These are phyloP conservation scores for Agaricus subrufescens DNA, from an alignment of 768 basidiomycete species.

Conservation along the genomic window DNA sequence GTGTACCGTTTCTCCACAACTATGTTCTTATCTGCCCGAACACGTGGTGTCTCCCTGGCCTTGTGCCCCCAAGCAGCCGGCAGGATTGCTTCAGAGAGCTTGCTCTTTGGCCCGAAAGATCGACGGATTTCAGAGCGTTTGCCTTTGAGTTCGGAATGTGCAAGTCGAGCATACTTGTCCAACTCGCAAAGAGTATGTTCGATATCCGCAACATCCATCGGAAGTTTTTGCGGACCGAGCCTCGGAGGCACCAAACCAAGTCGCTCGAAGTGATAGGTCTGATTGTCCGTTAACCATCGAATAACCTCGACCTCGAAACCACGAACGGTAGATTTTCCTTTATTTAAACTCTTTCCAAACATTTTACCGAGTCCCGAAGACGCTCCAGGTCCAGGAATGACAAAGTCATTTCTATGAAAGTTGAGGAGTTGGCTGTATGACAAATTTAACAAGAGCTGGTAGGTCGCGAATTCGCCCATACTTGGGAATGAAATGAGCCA, in stretches of 20 bases:
- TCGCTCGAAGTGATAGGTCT: conserved; percentile 56
- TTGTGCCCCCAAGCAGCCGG: conserved; percentile 55
- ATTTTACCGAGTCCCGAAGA: conserved; percentile 63
- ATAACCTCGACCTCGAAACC: conserved; percentile 55
- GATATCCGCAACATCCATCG: conserved; percentile 64
- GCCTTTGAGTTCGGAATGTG: conserved; percentile 42
- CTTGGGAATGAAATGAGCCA: conserved; percentile 55
- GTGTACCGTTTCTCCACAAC: conserved; percentile 41
- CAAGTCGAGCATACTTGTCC: conserved; percentile 69
- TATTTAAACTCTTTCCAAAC: conserved; percentile 42
- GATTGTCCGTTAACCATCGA: conserved; percentile 57
- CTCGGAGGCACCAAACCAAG: conserved; percentile 49
- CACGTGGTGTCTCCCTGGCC: conserved; percentile 35
- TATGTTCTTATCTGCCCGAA: conserved; percentile 31
- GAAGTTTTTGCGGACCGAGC: conserved; percentile 41
- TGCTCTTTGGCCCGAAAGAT: conserved; percentile 25
- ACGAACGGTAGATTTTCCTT: conserved; percentile 22
- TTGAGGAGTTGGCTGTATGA: conserved; percentile 54
- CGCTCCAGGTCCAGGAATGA: conserved; percentile 64
- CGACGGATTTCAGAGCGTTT: conserved; percentile 34
- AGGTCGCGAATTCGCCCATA: conserved; percentile 72
- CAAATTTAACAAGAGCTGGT: conserved; percentile 60
- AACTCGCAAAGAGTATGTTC: conserved; percentile 80
- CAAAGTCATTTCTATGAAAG: conserved; percentile 67
- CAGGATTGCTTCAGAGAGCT: conserved; percentile 25